These are phyloP conservation scores for Dianthus caryophyllus DNA, from an alignment of 148 eudicot genomes.

Conservation along the genomic window DNA sequence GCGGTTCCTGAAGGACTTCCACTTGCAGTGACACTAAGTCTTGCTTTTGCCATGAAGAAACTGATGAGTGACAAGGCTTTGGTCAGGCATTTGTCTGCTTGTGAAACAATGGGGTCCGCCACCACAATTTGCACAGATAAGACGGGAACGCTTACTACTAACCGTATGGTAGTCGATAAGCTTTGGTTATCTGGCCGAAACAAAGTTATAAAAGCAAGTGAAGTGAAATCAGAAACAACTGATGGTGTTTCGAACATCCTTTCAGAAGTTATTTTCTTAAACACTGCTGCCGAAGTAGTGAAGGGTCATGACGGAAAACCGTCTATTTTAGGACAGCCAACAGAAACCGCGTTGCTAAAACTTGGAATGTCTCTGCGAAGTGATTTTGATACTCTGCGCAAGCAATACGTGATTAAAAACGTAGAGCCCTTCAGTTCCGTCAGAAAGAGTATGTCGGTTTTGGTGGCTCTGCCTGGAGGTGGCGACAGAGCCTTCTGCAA, in stretches of 20 bases:
- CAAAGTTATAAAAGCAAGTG: slow-evolving; percentile 36
- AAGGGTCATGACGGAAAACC: slow-evolving; percentile 50
- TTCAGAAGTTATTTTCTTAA: slow-evolving; percentile 60
- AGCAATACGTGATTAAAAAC: slow-evolving; percentile 35
- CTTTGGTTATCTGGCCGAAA: slow-evolving; percentile 56
- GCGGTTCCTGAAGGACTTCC: slow-evolving; percentile 99
- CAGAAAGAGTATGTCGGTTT: slow-evolving; percentile 83
- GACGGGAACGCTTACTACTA: slow-evolving; percentile 94
- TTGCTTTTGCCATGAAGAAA: slow-evolving; percentile 95
- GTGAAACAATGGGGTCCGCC: slow-evolving; percentile 97
- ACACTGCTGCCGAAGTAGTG: slow-evolving; percentile 81
- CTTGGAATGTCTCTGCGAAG: slow-evolving; percentile 64
- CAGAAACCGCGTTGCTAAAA: slow-evolving; percentile 82
- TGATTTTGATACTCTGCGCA: slow-evolving; percentile 47
- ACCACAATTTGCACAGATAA: slow-evolving; percentile 85
- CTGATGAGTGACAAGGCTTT: slow-evolving; percentile 78
- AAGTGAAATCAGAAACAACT: slow-evolving; percentile 33
- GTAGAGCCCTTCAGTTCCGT: slow-evolving; percentile 89
- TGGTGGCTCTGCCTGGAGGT: slow-evolving; percentile 67
- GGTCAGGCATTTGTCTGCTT: slow-evolving; percentile 86
- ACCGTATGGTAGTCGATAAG: slow-evolving; percentile 82
- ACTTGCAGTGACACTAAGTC: slow-evolving; percentile 89
- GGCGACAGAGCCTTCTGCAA: slow-evolving; percentile 71
- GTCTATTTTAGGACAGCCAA: slow-evolving; percentile 75
- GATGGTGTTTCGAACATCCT: slow-evolving; percentile 38